A percentile compares a stretch with the other conserved stretches of the same genome.
Conservation (phyloP, 2,329 filamentous ascomycete genomes). For the Tolypocladium endophyticum region DNA sequence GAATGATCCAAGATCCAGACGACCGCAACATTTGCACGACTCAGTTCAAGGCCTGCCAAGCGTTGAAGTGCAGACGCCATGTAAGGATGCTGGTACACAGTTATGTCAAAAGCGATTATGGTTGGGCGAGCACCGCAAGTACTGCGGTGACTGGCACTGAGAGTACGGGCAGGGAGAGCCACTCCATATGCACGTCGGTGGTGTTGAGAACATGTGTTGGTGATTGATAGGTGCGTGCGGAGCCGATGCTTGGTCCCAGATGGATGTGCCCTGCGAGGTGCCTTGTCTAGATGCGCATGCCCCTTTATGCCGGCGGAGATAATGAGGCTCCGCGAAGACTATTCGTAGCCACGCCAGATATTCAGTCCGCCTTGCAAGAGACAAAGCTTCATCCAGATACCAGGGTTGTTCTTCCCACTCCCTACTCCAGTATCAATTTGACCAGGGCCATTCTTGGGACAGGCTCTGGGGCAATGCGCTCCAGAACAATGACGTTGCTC, state of each 20-base stretch:
- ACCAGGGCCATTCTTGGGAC: background rate
- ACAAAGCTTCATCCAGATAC: background rate
- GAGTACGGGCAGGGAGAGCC: background rate
- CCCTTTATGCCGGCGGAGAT: background rate
- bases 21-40: background rate
- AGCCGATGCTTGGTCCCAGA: background rate
- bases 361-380: background rate
- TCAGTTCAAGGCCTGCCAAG: background rate
- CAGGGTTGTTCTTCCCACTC: too few species aligned
- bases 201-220: conserved; percentile 4
- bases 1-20: background rate
- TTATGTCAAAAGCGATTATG: background rate
- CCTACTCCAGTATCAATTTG: background rate
- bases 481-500: background rate
- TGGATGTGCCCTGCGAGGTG: background rate
- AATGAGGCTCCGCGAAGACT: background rate
- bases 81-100: background rate
- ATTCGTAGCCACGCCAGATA: background rate
- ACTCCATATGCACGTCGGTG: background rate
- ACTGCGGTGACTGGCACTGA: background rate
- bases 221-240: conserved; percentile 1
- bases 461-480: background rate
- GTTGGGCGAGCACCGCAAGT: background rate
- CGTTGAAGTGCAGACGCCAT: too few species aligned
- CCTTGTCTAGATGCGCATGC: background rate